phyloP scores from a whole-genome alignment of 83 land plant species.

The Isoetes engelmannii region DNA sequence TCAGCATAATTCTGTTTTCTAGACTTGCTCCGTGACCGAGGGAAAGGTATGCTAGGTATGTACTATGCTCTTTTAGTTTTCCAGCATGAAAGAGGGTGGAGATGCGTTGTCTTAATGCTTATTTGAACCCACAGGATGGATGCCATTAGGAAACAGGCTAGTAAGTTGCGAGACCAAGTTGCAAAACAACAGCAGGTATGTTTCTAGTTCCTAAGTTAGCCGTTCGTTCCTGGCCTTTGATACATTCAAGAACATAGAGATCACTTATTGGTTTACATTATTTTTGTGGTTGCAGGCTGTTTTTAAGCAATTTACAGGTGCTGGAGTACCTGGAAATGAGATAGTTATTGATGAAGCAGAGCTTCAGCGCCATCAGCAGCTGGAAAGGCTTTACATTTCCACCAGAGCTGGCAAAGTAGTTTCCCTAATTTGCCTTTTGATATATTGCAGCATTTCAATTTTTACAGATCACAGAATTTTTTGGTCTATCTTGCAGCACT shows the following conservation, averaged over 20 bases:
- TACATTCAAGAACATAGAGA: no score
- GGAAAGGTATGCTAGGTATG: no score
- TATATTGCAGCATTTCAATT: not conserved
- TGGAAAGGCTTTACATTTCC: constrained; percentile 60
- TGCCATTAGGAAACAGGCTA: constrained; percentile 73
- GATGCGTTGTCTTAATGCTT: no score
- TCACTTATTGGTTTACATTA: no score
- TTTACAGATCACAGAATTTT: not conserved
- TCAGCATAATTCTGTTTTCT: no score
- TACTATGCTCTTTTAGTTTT: no score
- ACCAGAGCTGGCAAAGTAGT: constrained; percentile 62
- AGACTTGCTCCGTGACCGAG: no score
- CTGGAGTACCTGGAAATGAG: constrained; percentile 59
- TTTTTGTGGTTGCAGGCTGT: constrained; percentile 43
- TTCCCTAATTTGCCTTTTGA: not conserved
- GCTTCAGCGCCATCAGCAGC: constrained; percentile 64
- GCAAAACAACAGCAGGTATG: constrained; percentile 79
- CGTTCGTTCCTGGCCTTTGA: not conserved
- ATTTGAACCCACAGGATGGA: constrained; percentile 40
- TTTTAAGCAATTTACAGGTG: constrained; percentile 51
- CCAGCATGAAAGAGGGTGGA: no score
- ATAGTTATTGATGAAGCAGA: constrained; percentile 64
- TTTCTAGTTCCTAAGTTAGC: not conserved
- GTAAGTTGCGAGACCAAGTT: constrained; percentile 67
- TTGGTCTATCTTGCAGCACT: constrained; percentile 9